Base-by-base conservation (phyloP, 768 basidiomycete genomes). In the Leccinum arenicola region DNA sequence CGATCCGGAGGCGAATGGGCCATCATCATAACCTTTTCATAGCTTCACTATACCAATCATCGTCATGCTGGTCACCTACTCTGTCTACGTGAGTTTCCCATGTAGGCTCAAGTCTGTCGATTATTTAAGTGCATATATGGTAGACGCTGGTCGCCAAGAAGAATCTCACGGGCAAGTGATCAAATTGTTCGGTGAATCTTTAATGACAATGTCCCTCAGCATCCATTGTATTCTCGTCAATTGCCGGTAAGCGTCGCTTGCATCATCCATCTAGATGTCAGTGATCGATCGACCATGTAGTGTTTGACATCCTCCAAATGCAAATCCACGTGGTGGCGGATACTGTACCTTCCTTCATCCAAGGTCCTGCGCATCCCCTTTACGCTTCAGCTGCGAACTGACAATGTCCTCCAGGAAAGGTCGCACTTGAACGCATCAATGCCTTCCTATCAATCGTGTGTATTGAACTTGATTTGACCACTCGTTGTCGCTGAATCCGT, bases 21-120 rank as follows among this genome's bases (percentile, higher is more conserved):
- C n/a, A 29, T 50, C 15, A 25, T 23, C 12, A 31, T 61, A 40
- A 50, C 19, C 10, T 21, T 35, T 15, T 25, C 45, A 11, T 56
- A 89, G 86, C 65, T 84, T 79, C 60, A 57, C 82, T 40, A 80
- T 89, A 51, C 87, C 89, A 1, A 70, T 88, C 8, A 35, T 82
- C 1, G 83, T 81, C 35, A 89, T 90, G 88, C 65, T 86, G 29
- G 76, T 81, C 17, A 86, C 88, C 0, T 90, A 83, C 63, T 76
- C 80, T 1, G 75, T 82, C 10, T 89, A 86, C 59, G 78, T 85
- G 70, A 60, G 82, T 66, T 54, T 4, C n/a, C 15, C 47, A 10
- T 17, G 29, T 17, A 29, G 27, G 6, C 51, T 57, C 14, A 8
- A 54, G 47, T 53, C 25, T 25, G 29, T 43, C 21, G 3, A 12